Base-by-base conservation (phyloP, 2,329 filamentous ascomycete species). In the Cladophialophora chaetospira region DNA sequence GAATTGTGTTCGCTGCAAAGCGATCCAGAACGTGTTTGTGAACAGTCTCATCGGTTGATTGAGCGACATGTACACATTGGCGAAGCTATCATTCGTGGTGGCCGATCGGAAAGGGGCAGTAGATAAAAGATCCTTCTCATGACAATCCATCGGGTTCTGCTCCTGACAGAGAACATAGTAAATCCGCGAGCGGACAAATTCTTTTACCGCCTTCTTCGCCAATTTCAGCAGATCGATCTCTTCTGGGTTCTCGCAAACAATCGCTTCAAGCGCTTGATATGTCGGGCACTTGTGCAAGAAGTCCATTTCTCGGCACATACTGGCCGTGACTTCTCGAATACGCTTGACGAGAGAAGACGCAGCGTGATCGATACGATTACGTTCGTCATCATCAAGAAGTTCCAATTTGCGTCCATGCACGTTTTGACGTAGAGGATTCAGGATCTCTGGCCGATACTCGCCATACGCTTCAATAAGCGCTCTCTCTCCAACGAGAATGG, bases 401-500 rank as follows among this genome's bases (percentile, higher is more conserved):
- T 78, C 77, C n/a, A 74, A 65, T 8, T 69, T 71, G 26, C 83
- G 78, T 33, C 81, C 78, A 65, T 68, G 64, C 76, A 82, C 42
- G 72, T 57, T 28, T n/a, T 49, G 40, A 42, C 21, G 19, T 15
- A 43, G 42, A 28, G 25, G 55, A 19, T 40, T 40, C n/a, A 40
- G 10, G 21, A 47, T 52, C 29, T 40, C 21, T 10, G 43, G 26
- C 17, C 48, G 29, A 33, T 19, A 43, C 15, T 66, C 47, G n/a
- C 64, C 58, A 15, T 61, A 65, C 6, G 71, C 56, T 57, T 70
- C 71, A 17, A 71, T 74, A 10, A 88, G 65, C 3, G 84, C 85
- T 49, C 81, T 75, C 65, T 89, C 86, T 15, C 80, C 83, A 19
- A 88, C 85, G 3, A 88, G 74, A 23, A 87, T 79, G 9, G 78